Percentiles rank a stretch among this genome's conserved stretches.
Evolutionary conservation across 345 rosid genomes (phyloP).

Genomic region (Ceriops zippeliana): DNA sequence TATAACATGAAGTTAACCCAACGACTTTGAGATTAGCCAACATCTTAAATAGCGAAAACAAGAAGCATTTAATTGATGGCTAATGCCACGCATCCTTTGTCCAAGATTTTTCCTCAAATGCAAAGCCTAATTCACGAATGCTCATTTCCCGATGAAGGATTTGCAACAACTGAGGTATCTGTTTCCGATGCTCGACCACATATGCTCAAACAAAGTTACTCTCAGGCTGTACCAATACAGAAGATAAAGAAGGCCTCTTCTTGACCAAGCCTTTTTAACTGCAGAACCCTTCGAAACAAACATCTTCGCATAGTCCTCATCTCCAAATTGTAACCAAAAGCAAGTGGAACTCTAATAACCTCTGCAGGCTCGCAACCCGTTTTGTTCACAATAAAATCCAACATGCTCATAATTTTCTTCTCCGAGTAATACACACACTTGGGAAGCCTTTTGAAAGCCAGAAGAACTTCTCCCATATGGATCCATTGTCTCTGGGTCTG

Average conservation of each 20-base stretch:
- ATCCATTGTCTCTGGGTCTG: not conserved
- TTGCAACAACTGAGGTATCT: too few species aligned
- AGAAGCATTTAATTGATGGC: too few species aligned
- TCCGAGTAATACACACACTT: not conserved
- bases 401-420: not conserved
- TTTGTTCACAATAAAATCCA: slow-evolving; percentile 2
- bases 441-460: not conserved
- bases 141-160: too few species aligned
- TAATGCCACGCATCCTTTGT: too few species aligned
- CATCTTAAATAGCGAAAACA: too few species aligned
- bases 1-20: too few species aligned
- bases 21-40: too few species aligned
- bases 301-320: not conserved
- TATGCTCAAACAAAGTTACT: too few species aligned
- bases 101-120: too few species aligned
- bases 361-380: not conserved
- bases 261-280: slow-evolving; percentile 10
- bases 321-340: not conserved
- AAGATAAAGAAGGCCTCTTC: not conserved
- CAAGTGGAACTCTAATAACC: not conserved
- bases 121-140: too few species aligned
- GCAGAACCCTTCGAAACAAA: not conserved
- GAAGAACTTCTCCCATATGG: not conserved
- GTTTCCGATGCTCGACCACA: too few species aligned
- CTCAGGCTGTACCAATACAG: too few species aligned